Evolutionary conservation across 495 filamentous ascomycete species (phyloP).

Genomic region (Trichoderma reesei): DNA sequence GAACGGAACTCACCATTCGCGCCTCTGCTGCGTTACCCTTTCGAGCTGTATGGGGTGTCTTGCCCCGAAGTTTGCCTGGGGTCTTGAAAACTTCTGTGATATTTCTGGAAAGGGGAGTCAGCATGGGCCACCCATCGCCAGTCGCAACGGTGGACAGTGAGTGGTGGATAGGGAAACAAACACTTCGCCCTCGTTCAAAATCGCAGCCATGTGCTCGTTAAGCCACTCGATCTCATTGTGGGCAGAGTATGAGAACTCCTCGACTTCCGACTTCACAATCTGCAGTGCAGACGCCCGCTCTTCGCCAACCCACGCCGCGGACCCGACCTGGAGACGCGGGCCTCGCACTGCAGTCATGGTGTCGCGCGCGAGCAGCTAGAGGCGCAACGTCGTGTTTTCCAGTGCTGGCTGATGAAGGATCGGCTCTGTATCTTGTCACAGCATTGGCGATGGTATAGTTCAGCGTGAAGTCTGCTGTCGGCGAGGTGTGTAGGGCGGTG

Average conservation of each 20-base stretch:
- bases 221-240: slow-evolving; percentile 91
- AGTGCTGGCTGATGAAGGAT: not conserved
- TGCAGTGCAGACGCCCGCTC: slow-evolving; percentile 38
- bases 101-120: slow-evolving; percentile 50
- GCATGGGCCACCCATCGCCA: slow-evolving; percentile 12
- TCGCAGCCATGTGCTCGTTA: slow-evolving; percentile 93
- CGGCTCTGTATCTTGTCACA: not conserved
- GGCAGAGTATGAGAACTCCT: slow-evolving; percentile 81
- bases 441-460: not conserved
- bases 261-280: slow-evolving; percentile 55
- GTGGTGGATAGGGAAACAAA: slow-evolving; percentile 33
- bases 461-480: not conserved
- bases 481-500: not conserved
- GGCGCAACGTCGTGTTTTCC: not conserved
- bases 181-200: slow-evolving; percentile 80
- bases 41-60: slow-evolving; percentile 75
- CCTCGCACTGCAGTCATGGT: slow-evolving; percentile 42
- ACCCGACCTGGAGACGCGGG: slow-evolving; percentile 46
- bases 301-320: slow-evolving; percentile 44
- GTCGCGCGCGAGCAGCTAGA: slow-evolving; percentile 3
- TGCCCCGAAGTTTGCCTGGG: slow-evolving; percentile 85
- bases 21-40: slow-evolving; percentile 55
- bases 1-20: slow-evolving; percentile 51
- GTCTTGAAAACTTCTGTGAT: slow-evolving; percentile 93
- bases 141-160: not conserved